A percentile compares a stretch with the other conserved stretches of the same genome.
phyloP scores from a whole-genome alignment of 129 eudicot species.

The Smallanthus sonchifolius region DNA sequence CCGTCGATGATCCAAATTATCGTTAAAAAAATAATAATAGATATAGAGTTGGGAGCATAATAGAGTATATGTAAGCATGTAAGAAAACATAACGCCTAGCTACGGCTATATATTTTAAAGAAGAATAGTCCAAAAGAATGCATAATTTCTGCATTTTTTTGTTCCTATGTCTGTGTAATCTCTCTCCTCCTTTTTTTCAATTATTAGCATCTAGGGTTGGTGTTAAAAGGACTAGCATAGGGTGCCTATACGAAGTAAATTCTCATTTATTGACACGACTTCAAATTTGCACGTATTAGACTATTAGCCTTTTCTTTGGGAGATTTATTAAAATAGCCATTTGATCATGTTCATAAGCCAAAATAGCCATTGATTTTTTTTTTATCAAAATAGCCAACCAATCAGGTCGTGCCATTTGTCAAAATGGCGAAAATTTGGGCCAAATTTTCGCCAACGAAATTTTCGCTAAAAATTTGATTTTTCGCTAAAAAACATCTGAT shows the following conservation, averaged over 20 bases:
- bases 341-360: no score
- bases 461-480: no score
- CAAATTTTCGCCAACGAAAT: no score
- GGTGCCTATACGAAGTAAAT: neutral
- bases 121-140: slow-evolving; percentile 25
- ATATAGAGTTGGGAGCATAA: neutral
- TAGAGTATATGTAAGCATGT: neutral
- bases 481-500: no score
- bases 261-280: neutral
- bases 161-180: slow-evolving; percentile 14
- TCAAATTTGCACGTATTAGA: neutral
- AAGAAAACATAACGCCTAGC: slow-evolving; percentile 28
- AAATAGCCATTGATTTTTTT: no score
- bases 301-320: no score
- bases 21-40: no score
- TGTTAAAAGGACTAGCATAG: neutral
- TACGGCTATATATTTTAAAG: neutral
- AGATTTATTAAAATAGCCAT: no score
- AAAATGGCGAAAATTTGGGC: no score
- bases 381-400: no score
- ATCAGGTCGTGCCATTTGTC: no score
- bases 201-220: neutral
- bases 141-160: slow-evolving; percentile 29
- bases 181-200: neutral
- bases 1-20: no score